Evolutionary conservation across 805 yeast genomes (phyloP).

Genomic region (Hanseniaspora thailandica): DNA sequence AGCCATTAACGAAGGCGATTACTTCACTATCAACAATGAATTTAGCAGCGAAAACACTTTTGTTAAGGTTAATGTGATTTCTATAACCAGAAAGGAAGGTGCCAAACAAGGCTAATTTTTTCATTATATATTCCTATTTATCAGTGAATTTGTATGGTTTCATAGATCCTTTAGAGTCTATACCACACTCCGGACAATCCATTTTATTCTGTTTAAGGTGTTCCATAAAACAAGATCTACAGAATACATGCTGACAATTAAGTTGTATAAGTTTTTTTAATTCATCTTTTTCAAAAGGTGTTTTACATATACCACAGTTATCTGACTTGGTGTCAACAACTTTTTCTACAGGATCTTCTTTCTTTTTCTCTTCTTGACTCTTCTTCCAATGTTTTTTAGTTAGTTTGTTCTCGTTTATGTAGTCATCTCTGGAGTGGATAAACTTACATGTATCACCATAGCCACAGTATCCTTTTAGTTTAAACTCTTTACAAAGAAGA

Average conservation of each 20-base stretch:
- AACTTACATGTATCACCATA: constrained; percentile 96
- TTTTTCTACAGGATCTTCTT: constrained; percentile 15
- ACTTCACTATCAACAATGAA: constrained; percentile 52
- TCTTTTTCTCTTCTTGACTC: constrained; percentile 19
- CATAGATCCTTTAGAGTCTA: constrained; percentile 45
- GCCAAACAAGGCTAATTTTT: constrained; percentile 23
- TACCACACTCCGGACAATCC: constrained; percentile 46
- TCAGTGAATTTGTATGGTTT: constrained; percentile 6
- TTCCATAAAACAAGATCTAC: constrained; percentile 47
- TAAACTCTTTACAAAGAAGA: constrained; percentile 86
- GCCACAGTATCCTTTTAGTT: constrained; percentile 89
- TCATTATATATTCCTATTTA: constrained; percentile 28
- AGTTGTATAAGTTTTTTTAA: constrained; percentile 46
- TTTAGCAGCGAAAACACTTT: constrained; percentile 58
- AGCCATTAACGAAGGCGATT: constrained; percentile 52
- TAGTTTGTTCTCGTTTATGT: constrained; percentile 55
- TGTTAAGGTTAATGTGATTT: constrained; percentile 59
- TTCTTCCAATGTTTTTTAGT: constrained; percentile 57
- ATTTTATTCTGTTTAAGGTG: constrained; percentile 33
- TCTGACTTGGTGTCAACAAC: constrained; percentile 35
- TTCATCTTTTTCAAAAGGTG: constrained; percentile 28
- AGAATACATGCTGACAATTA: constrained; percentile 51
- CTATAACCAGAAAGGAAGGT: constrained; percentile 36
- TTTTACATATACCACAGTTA: constrained; percentile 50
- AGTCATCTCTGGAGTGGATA: constrained; percentile 79